phyloP scores from a whole-genome alignment of 2,329 filamentous ascomycete genomes.

The Pleoardoris graminearum region DNA sequence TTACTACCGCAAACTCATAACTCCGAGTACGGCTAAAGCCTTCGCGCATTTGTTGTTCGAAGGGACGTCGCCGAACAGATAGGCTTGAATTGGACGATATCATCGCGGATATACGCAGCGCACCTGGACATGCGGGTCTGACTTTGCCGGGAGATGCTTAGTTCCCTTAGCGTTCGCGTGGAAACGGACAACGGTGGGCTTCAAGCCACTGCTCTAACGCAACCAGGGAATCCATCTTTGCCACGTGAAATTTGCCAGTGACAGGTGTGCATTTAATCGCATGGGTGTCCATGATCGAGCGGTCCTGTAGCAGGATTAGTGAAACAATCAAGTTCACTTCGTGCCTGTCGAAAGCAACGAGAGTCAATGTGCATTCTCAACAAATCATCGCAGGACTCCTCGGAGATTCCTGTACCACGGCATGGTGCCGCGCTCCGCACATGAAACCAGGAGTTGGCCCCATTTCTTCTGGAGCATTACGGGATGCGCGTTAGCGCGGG shows the following conservation, averaged over 20 bases:
- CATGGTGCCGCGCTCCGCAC: constrained; percentile 29
- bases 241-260: constrained; percentile 1
- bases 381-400: constrained; percentile 13
- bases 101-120: not conserved
- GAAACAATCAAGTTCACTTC: not conserved
- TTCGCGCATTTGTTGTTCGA: not conserved
- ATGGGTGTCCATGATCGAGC: not conserved
- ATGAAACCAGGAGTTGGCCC: constrained; percentile 37
- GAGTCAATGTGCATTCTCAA: not conserved
- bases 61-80: not conserved
- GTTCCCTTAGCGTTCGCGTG: constrained; percentile 5
- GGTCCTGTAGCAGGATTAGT: not conserved
- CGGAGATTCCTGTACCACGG: constrained; percentile 31
- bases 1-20: not conserved
- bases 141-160: constrained; percentile 2
- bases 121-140: not conserved
- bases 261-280: not conserved
- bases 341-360: not conserved
- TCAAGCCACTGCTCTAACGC: constrained; percentile 1
- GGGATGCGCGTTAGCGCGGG: constrained; percentile 42
- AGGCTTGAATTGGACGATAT: not conserved
- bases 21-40: too few relatives aligned
- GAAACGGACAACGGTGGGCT: constrained; percentile 5
- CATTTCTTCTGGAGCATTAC: constrained; percentile 39
- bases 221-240: not conserved